Conservation (phyloP, 768 basidiomycete genomes). For the Calocera cornea region DNA sequence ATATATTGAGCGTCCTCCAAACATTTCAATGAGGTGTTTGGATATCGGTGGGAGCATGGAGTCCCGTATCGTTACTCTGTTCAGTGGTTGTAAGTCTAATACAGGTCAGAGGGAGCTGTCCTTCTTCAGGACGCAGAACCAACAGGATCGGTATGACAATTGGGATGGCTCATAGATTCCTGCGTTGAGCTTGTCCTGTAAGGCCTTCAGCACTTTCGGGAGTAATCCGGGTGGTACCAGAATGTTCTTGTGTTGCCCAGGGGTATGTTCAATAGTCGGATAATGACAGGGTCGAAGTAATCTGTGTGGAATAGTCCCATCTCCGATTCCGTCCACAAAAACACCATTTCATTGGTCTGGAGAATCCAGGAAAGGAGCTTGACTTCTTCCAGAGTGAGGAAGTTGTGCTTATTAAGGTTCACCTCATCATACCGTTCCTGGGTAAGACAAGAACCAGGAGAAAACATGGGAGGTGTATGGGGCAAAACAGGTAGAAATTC, state of each 20-base stretch:
- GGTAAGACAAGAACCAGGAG: slow-evolving; percentile 20
- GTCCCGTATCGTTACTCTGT: slow-evolving; percentile 29
- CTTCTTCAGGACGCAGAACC: slow-evolving; percentile 25
- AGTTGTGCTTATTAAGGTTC: slow-evolving; percentile 20
- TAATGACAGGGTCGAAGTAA: slow-evolving; percentile 23
- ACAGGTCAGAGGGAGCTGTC: slow-evolving; percentile 27
- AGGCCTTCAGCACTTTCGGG: slow-evolving; percentile 23
- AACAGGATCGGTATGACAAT: slow-evolving; percentile 28
- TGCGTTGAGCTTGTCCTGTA: slow-evolving; percentile 27
- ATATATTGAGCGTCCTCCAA: slow-evolving; percentile 23
- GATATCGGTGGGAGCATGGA: slow-evolving; percentile 25
- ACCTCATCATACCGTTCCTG: slow-evolving; percentile 17
- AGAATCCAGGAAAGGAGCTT: slow-evolving; percentile 15
- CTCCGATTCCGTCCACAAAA: slow-evolving; percentile 12
- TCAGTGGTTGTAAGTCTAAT: slow-evolving; percentile 29
- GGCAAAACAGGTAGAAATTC: slow-evolving; percentile 21
- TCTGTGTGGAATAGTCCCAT: slow-evolving; percentile 8
- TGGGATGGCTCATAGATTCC: slow-evolving; percentile 32
- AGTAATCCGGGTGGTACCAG: slow-evolving; percentile 22
- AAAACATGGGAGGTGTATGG: slow-evolving; percentile 9
- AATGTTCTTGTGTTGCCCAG: slow-evolving; percentile 22
- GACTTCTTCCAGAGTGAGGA: slow-evolving; percentile 22
- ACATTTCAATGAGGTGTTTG: slow-evolving; percentile 25
- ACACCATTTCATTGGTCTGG: slow-evolving; percentile 7
- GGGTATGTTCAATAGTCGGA: slow-evolving; percentile 29